Conservation (phyloP, 306 rosid genomes). For the Prunus kanzakura region DNA sequence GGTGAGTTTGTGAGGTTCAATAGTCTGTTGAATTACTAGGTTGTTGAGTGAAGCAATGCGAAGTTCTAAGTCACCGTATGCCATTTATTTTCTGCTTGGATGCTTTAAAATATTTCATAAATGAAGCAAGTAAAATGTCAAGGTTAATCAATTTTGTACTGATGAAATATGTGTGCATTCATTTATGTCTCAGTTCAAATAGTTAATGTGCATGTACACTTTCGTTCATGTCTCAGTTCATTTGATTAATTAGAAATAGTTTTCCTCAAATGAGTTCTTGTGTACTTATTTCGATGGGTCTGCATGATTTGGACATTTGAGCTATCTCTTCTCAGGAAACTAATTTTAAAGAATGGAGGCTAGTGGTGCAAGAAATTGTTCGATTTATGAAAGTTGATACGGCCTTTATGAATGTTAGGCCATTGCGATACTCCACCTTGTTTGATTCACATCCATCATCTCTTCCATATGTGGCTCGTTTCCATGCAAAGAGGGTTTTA, state of each 20-base stretch:
- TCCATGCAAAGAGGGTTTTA: conserved; percentile 88
- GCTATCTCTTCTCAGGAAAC: conserved; percentile 63
- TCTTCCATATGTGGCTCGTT: conserved; percentile 82
- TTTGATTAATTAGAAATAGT: not conserved
- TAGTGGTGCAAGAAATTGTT: conserved; percentile 89
- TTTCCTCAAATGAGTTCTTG: not conserved
- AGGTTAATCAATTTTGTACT: not conserved
- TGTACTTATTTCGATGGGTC: conserved; percentile 1
- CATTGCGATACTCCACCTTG: conserved; percentile 70
- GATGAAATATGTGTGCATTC: not conserved
- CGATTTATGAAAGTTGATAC: conserved; percentile 74
- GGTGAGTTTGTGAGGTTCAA: not conserved
- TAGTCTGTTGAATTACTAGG: not conserved
- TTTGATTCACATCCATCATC: conserved; percentile 74
- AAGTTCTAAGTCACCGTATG: not conserved
- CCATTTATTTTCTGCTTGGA: not conserved
- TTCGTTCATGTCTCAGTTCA: not conserved
- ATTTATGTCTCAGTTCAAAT: not conserved
- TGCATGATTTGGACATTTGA: conserved; percentile 31
- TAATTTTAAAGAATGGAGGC: conserved; percentile 92
- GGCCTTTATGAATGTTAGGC: conserved; percentile 62
- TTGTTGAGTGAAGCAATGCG: not conserved
- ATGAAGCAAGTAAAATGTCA: not conserved
- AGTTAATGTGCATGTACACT: not conserved
- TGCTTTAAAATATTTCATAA: not conserved